Evolutionary conservation across 1,139 yeast species (phyloP).

Genomic region (Sugiyamaella castrensis): DNA sequence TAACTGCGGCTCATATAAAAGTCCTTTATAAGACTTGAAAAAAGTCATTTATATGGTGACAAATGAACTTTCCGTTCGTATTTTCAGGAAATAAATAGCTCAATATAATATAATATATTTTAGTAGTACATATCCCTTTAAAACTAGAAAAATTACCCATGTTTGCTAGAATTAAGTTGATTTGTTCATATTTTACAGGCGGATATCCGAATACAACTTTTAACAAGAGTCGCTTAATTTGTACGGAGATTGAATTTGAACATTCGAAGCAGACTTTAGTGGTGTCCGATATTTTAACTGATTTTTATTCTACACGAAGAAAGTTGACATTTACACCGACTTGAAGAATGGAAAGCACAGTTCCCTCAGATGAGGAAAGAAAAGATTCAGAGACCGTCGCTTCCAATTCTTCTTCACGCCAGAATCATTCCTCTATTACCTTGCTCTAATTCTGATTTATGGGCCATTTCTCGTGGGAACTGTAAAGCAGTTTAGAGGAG

Average conservation of each 20-base stretch:
- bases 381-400: constrained; percentile 9
- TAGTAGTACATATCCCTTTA: too few relatives aligned
- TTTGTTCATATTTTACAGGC: too few relatives aligned
- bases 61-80: too few relatives aligned
- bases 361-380: constrained; percentile 11
- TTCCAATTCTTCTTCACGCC: constrained; percentile 11
- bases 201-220: too few relatives aligned
- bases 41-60: too few relatives aligned
- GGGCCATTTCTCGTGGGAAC: constrained; percentile 13
- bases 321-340: not conserved
- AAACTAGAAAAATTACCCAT: too few relatives aligned
- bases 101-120: too few relatives aligned
- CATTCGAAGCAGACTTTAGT: constrained; percentile 11
- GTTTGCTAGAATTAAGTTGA: too few relatives aligned
- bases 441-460: constrained; percentile 10
- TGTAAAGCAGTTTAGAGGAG: constrained; percentile 3
- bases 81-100: too few relatives aligned
- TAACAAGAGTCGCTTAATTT: not conserved
- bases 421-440: constrained; percentile 11
- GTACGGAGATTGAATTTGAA: constrained; percentile 9
- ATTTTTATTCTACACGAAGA: constrained; percentile 10
- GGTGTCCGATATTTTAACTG: constrained; percentile 9
- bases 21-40: too few relatives aligned
- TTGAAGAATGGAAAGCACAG: constrained; percentile 6
- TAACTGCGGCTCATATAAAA: too few relatives aligned